Base-by-base conservation (phyloP, 345 rosid genomes). In the Brassica rapa region DNA sequence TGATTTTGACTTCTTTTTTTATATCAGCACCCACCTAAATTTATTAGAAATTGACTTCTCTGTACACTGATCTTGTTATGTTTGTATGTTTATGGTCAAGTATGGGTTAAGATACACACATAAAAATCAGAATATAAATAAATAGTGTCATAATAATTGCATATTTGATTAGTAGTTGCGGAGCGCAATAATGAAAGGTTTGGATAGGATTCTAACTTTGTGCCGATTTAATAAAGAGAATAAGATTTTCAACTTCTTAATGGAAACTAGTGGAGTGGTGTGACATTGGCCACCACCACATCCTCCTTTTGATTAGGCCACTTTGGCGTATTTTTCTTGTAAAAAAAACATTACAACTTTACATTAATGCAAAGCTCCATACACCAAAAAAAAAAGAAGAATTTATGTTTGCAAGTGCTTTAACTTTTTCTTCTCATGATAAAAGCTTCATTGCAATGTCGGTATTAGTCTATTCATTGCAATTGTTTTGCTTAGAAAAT, bases 191-290 rank as follows among this genome's bases (percentile, higher is more conserved):
- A 79, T 79, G 70, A 63, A 61, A 61, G 70, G 19, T 51, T 51
- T 73, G 78, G 78, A 79, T 73, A 73, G 33, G 68, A 79, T 79
- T n/a, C 33, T 25, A 77, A 63, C 24, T 35, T 25, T 46, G 14
- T 53, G 61, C 30, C 66, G 23, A 66, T 66, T 71, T 72, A 29
- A 79, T 24, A 72, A 8, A 65, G 0, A 30, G 57, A 39, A 71
- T 41, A 49, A 51, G 24, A 11, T 30, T 79, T 66, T 60, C 57
- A 72, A 60, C 25, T 32, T 77, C 59, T 49, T 79, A 61, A 79
- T 73, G 74, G 74, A 73, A 67, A 79, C 62, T 67, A 79, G 66
- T 73, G 78, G 82, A 79, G 49, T 51, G 51, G 74, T 60, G 77
- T 61, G 73, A 49, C 78, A 46, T 60, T 33, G 78, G 59, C 64